Percentiles rank a stretch among this genome's conserved stretches.
Evolutionary conservation across 2,329 filamentous ascomycete species (phyloP).

Genomic region (Diaporthe ampelina): DNA sequence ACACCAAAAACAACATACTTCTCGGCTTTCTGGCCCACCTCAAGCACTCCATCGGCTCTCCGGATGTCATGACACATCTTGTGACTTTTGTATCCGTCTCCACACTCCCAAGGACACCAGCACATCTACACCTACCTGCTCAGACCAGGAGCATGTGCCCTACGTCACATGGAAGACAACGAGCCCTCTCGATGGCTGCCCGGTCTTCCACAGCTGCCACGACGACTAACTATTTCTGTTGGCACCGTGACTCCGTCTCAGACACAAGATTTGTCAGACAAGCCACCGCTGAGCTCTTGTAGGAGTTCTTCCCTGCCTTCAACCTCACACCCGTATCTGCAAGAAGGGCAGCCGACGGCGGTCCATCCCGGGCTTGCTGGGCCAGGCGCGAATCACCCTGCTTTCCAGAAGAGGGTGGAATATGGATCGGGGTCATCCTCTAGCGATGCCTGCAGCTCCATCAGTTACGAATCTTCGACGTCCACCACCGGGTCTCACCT

Average conservation of each 20-base stretch:
- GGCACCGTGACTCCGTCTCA: neutral
- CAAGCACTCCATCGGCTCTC: neutral
- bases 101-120: neutral
- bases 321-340: neutral
- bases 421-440: neutral
- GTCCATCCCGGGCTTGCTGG: conserved; percentile 13
- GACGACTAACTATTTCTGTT: neutral
- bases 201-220: neutral
- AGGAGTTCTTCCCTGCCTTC: conserved; percentile 15
- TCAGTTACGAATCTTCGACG: conserved; percentile 13
- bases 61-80: conserved; percentile 5
- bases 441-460: conserved; percentile 17
- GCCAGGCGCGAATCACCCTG: neutral
- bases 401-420: neutral
- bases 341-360: neutral
- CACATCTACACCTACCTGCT: neutral
- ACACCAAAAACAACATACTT: neutral
- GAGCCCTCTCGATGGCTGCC: neutral
- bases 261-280: neutral
- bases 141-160: conserved; percentile 30
- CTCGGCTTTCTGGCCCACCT: neutral
- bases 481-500: conserved; percentile 10
- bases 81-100: neutral
- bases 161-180: conserved; percentile 24
- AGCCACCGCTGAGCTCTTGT: neutral